phyloP scores from a whole-genome alignment of 2,329 filamentous ascomycete species.

The Penicillium verrucosum region DNA sequence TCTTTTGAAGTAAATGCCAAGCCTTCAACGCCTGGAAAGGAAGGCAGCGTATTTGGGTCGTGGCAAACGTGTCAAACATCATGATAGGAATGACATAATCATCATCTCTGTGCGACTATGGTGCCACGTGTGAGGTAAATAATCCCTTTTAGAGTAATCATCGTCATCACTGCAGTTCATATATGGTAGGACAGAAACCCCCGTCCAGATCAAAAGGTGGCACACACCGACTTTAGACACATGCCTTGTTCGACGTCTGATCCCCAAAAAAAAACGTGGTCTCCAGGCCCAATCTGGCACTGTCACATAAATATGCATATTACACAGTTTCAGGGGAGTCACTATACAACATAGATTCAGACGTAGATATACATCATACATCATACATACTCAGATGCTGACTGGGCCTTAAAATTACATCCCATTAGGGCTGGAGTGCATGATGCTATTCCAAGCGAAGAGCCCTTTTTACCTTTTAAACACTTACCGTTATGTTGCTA shows the following conservation, averaged over 20 bases:
- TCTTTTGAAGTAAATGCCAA: background rate
- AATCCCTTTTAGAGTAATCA: background rate
- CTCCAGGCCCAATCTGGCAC: slow-evolving; percentile 6
- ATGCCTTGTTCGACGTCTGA: background rate
- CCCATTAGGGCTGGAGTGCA: background rate
- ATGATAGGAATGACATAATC: background rate
- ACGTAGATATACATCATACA: background rate
- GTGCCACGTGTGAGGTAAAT: slow-evolving; percentile 17
- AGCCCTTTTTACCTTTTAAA: background rate
- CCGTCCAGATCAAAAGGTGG: background rate
- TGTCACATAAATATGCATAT: slow-evolving; percentile 8
- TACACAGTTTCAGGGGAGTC: slow-evolving; percentile 4
- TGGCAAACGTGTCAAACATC: background rate
- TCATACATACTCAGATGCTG: background rate
- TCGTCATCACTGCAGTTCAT: slow-evolving; percentile 1
- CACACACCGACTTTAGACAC: slow-evolving; percentile 18
- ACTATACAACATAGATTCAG: background rate
- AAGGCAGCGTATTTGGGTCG: slow-evolving; percentile 3
- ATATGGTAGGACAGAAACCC: background rate
- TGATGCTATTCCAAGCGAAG: background rate
- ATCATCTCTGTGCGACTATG: slow-evolving; percentile 6
- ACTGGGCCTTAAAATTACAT: background rate
- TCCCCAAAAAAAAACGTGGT: slow-evolving; percentile 19
- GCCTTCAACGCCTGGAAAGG: background rate
- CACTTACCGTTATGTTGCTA: background rate